Conservation (phyloP, 441 rosid genomes). For the Theobroma grandiflorum region DNA sequence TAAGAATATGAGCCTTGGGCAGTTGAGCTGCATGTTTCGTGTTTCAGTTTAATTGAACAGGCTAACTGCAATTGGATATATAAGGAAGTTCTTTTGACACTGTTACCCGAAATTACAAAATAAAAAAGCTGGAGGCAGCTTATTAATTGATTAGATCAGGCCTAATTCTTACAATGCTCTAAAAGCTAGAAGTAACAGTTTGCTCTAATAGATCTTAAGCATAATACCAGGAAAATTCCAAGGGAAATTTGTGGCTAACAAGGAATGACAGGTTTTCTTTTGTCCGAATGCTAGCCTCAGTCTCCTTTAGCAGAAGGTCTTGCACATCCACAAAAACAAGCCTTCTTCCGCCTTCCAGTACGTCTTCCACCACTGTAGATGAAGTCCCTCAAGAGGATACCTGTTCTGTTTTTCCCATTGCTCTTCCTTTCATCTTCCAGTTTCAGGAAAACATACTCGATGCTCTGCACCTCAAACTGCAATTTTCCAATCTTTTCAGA, state of each 20-base stretch:
- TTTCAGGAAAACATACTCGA: slow-evolving; percentile 65
- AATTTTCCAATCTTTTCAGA: slow-evolving; percentile 80
- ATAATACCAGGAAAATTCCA: slow-evolving; percentile 28
- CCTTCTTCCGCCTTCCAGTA: slow-evolving; percentile 61
- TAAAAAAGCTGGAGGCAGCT: slow-evolving; percentile 25
- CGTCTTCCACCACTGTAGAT: slow-evolving; percentile 68
- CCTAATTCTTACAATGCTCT: slow-evolving; percentile 34
- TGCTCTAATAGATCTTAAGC: slow-evolving; percentile 30
- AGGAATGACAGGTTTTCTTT: slow-evolving; percentile 32
- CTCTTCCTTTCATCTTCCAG: slow-evolving; percentile 75
- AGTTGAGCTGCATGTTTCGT: too few species aligned
- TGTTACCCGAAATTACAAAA: not conserved
- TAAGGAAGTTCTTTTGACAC: not conserved
- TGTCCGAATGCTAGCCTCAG: slow-evolving; percentile 26
- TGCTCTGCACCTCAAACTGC: slow-evolving; percentile 81
- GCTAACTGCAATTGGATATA: not conserved
- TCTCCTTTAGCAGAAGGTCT: slow-evolving; percentile 47
- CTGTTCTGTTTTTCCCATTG: slow-evolving; percentile 54
- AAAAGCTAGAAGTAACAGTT: slow-evolving; percentile 29
- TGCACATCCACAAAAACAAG: slow-evolving; percentile 76
- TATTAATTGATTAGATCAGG: slow-evolving; percentile 26
- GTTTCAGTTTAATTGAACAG: not conserved
- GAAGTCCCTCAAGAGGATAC: slow-evolving; percentile 72
- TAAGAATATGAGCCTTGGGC: not conserved
- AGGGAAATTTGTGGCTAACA: not conserved